Evolutionary conservation across 805 yeast genomes (phyloP).

Genomic region (Priceomyces medius): DNA sequence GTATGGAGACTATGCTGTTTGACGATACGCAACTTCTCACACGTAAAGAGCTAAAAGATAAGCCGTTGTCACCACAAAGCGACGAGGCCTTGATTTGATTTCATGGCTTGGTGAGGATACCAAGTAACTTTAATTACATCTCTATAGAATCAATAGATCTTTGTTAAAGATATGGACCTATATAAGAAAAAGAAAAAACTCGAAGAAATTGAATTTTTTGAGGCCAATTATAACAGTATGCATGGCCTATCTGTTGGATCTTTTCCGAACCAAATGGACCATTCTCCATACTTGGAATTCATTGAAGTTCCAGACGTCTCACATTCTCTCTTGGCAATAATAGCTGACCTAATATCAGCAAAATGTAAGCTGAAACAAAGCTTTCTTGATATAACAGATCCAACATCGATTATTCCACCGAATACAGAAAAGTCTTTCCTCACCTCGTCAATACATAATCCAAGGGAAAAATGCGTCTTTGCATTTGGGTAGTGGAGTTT

Average conservation of each 20-base stretch:
- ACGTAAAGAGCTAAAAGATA: no score
- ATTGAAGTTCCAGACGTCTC: conserved; percentile 31
- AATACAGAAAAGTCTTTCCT: conserved; percentile 50
- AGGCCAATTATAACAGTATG: conserved; percentile 11
- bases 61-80: no score
- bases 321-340: conserved; percentile 52
- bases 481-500: conserved; percentile 44
- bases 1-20: background rate
- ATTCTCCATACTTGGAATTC: conserved; percentile 48
- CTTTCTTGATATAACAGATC: conserved; percentile 66
- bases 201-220: background rate
- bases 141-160: background rate
- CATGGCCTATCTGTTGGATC: conserved; percentile 66
- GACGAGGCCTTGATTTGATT: no score
- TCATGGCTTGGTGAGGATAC: no score
- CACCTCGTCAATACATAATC: conserved; percentile 46
- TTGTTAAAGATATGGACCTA: background rate
- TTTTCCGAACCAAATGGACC: conserved; percentile 66
- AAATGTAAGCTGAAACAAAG: conserved; percentile 61
- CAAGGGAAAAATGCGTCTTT: conserved; percentile 35
- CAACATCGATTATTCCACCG: conserved; percentile 61
- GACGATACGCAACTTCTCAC: no score
- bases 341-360: conserved; percentile 57
- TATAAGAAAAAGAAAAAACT: conserved; percentile 1
- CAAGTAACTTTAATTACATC: no score